Conservation (phyloP, 108 stramenopile genomes). For the Asterionellopsis glacialis region DNA sequence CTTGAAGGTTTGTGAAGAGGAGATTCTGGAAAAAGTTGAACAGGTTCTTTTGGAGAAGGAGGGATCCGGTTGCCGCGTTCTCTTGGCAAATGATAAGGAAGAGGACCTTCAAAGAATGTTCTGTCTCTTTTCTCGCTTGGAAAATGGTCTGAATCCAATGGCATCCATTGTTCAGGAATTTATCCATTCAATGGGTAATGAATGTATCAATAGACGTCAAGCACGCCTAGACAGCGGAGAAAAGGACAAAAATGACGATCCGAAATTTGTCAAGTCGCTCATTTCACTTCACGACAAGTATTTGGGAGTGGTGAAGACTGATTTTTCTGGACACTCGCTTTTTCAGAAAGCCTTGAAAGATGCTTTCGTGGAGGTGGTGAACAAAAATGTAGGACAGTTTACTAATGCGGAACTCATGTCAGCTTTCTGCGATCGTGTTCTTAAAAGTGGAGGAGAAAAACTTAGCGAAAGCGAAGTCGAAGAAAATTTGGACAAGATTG, state of each 20-base stretch:
- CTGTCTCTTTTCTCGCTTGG: slow-evolving; percentile 88
- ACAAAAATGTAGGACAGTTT: slow-evolving; percentile 93
- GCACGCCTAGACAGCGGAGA: slow-evolving; percentile 82
- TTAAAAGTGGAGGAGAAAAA: slow-evolving; percentile 98
- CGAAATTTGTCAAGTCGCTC: slow-evolving; percentile 93
- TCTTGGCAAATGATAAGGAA: slow-evolving; percentile 94
- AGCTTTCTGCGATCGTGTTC: slow-evolving; percentile 95
- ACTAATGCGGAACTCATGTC: slow-evolving; percentile 97
- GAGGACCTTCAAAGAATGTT: slow-evolving; percentile 97
- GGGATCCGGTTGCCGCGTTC: slow-evolving; percentile 89
- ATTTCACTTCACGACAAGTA: slow-evolving; percentile 97
- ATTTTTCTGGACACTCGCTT: slow-evolving; percentile 89
- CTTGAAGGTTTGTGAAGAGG: slow-evolving; percentile 88
- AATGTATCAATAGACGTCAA: slow-evolving; percentile 85
- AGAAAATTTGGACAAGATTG: slow-evolving; percentile 87
- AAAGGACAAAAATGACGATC: slow-evolving; percentile 94
- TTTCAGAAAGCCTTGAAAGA: slow-evolving; percentile 99
- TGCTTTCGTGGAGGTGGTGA: slow-evolving; percentile 97
- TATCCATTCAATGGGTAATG: slow-evolving; percentile 81
- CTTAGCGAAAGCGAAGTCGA: slow-evolving; percentile 95
- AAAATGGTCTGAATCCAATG: slow-evolving; percentile 93
- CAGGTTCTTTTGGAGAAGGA: slow-evolving; percentile 95
- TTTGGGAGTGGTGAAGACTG: slow-evolving; percentile 82
- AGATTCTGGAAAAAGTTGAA: slow-evolving; percentile 93
- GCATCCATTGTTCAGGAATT: slow-evolving; percentile 85